phyloP scores from a whole-genome alignment of 768 basidiomycete genomes.

The Suillus hirtellus region DNA sequence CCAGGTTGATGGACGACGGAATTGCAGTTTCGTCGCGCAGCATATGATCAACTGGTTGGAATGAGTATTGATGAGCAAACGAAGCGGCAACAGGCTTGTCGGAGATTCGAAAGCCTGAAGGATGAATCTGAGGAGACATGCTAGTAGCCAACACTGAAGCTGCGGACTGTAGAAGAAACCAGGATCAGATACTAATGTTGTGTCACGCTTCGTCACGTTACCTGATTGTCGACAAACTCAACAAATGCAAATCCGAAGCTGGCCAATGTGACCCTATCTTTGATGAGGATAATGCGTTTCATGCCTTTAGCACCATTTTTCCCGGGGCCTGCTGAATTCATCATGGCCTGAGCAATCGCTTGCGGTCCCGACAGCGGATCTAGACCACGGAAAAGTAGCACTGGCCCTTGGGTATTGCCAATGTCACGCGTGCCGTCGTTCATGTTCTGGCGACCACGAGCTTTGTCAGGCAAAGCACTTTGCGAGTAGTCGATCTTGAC shows the following conservation, averaged over 20 bases:
- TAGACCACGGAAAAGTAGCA: conserved; percentile 87
- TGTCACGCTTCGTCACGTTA: conserved; percentile 31
- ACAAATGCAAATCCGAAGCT: conserved; percentile 96
- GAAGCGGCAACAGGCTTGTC: conserved; percentile 88
- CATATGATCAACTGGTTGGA: conserved; percentile 78
- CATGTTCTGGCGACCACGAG: conserved; percentile 58
- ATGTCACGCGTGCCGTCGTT: conserved; percentile 98
- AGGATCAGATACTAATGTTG: conserved; percentile 13
- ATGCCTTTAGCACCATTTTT: conserved; percentile 85
- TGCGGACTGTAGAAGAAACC: conserved; percentile 59
- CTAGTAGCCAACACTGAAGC: conserved; percentile 78
- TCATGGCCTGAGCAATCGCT: conserved; percentile 83
- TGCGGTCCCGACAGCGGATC: conserved; percentile 87
- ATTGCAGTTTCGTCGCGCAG: conserved; percentile 78
- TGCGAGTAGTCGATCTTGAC: conserved; percentile 97
- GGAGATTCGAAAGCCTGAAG: conserved; percentile 91
- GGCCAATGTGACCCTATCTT: conserved; percentile 83
- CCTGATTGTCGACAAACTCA: conserved; percentile 84
- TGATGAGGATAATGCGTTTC: conserved; percentile 84
- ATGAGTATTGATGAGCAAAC: conserved; percentile 90
- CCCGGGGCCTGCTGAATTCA: conserved; percentile 73
- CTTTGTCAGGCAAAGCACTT: conserved; percentile 72
- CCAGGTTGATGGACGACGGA: conserved; percentile 62
- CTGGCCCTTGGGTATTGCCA: conserved; percentile 77
- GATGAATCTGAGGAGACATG: conserved; percentile 85